Percentiles rank a stretch among this genome's conserved stretches.
phyloP scores from a whole-genome alignment of 805 yeast species.

The Saturnispora sanitii region DNA sequence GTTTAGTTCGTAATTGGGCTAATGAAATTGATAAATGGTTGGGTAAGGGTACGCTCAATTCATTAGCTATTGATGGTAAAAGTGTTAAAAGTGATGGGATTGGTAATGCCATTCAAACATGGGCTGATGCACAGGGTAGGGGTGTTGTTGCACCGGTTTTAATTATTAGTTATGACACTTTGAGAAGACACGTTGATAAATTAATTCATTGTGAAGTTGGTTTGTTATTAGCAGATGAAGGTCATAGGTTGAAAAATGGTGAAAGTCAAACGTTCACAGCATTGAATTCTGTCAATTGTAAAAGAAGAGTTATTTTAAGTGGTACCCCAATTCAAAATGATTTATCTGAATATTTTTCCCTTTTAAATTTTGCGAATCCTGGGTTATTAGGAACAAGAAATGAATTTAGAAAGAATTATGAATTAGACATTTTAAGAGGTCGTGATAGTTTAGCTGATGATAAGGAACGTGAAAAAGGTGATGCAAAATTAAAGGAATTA shows the following conservation, averaged over 20 bases:
- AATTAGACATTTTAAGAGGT: conserved; percentile 67
- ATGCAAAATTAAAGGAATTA: conserved; percentile 55
- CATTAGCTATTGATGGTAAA: conserved; percentile 89
- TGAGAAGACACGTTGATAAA: conserved; percentile 73
- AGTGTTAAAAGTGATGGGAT: conserved; percentile 62
- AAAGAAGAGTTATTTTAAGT: conserved; percentile 81
- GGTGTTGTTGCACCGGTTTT: conserved; percentile 86
- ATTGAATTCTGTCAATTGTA: conserved; percentile 70
- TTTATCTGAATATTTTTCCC: conserved; percentile 83
- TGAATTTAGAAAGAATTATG: conserved; percentile 81
- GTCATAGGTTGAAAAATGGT: conserved; percentile 77
- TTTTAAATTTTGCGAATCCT: conserved; percentile 88
- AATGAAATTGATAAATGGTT: conserved; percentile 92
- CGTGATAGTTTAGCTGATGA: conserved; percentile 88
- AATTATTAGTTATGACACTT: conserved; percentile 88
- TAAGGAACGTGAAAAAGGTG: conserved; percentile 60
- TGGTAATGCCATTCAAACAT: conserved; percentile 54
- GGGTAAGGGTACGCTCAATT: conserved; percentile 82
- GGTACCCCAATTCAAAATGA: conserved; percentile 98
- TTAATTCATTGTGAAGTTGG: conserved; percentile 76
- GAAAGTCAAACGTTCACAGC: conserved; percentile 89
- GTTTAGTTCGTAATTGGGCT: conserved; percentile 93
- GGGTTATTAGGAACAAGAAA: conserved; percentile 76
- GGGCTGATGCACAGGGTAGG: conserved; percentile 87
- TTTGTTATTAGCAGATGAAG: conserved; percentile 76